Evolutionary conservation across 2,329 filamentous ascomycete species (phyloP).

Genomic region (Colletotrichum navitas): DNA sequence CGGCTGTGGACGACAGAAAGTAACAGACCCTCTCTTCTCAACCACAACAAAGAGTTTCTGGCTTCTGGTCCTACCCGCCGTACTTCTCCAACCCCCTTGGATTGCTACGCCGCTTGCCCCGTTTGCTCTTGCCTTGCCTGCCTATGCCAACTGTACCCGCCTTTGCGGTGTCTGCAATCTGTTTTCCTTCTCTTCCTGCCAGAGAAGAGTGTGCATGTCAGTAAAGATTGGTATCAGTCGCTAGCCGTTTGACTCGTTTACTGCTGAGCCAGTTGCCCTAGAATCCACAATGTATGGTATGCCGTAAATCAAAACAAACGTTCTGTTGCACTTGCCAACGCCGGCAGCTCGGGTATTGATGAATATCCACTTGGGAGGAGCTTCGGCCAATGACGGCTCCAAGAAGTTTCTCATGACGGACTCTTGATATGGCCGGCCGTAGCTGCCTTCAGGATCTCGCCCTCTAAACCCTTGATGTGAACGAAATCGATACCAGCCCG

Average conservation of each 20-base stretch:
- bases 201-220: background rate
- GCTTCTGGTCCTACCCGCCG: no score
- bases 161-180: background rate
- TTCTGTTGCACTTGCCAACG: constrained; percentile 4
- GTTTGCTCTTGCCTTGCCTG: background rate
- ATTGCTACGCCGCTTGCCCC: background rate
- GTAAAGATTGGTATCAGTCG: background rate
- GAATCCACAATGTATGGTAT: background rate
- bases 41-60: background rate
- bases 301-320: constrained; percentile 1
- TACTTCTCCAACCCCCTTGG: background rate
- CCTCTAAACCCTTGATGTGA: constrained; percentile 80
- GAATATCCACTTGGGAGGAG: background rate
- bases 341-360: background rate
- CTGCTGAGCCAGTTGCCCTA: background rate
- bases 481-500: constrained; percentile 80
- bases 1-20: background rate
- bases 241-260: background rate
- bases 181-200: background rate
- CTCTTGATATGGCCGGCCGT: constrained; percentile 78
- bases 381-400: background rate
- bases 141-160: background rate
- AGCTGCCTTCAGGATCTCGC: constrained; percentile 84
- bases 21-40: background rate
- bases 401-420: background rate